Evolutionary conservation across 23 red algal species (phyloP), one percentile per base, ranked within the genome.

Genomic region (Chondrus crispus): DNA sequence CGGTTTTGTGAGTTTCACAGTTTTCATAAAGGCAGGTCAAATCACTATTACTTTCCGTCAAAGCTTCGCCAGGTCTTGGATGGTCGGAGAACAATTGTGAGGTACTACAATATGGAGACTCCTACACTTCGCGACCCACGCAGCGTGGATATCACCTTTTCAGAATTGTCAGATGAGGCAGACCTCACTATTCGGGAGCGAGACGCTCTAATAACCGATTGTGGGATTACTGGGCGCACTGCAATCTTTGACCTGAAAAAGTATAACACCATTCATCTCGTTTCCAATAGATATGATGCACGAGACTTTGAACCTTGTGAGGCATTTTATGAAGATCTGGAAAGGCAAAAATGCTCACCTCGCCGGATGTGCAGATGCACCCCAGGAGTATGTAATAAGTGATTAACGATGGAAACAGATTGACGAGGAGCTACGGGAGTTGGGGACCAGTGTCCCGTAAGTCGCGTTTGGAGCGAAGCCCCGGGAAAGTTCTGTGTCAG

Each of bases 211-310:
- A 54, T 20, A 54, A 54, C 13, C 13, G 20, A 20, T 14, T 14
- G 13, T 54, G 50, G 50, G 12, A 54, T 54, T 14, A 54, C 12
- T 14, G 20, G 12, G 50, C 50, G 50, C 20, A 54, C 50, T 54
- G 50, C 50, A 54, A 12, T 82, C 20, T 82, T 82, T 62, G 4
- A 5, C 8, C 49, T 82, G 5, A 9, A 3, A 3, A 60, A 13
- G 20, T n/a, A 82, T 82, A 4, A 40, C 62, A 8, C 48, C 78
- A 2, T 58, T 54, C 50, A 32, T 35, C 42, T 82, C 78, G 3
- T 60, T 62, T 82, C 78, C 50, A 4, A 55, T 82, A 36, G 47
- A 82, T 10, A 82, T 82, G n/a, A 82, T 82, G 78, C 78, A 82
- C n/a, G 2, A 58, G 3, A 30, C 62, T 14, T 60, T 54, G 5